phyloP scores from a whole-genome alignment of 108 stramenopile genomes.

The Skeletonema grethae region DNA sequence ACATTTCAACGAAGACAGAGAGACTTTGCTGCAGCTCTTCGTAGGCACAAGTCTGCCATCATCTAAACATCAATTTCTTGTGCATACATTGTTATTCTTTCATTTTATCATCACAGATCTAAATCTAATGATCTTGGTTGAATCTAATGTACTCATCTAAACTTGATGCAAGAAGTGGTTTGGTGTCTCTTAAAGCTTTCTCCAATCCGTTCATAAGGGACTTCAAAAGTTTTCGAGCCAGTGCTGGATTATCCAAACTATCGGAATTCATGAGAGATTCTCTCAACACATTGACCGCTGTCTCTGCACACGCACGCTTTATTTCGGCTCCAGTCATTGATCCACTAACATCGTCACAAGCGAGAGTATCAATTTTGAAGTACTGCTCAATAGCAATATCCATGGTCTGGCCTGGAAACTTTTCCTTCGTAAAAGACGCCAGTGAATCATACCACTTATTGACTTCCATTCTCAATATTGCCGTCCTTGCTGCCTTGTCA shows the following conservation, averaged over 20 bases:
- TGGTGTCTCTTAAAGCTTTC: constrained; percentile 24
- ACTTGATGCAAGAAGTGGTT: constrained; percentile 50
- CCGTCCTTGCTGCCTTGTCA: constrained; percentile 82
- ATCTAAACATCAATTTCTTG: too few relatives aligned
- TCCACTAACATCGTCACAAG: constrained; percentile 59
- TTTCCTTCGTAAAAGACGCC: background rate
- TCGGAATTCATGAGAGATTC: constrained; percentile 18
- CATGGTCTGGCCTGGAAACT: background rate
- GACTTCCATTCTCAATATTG: constrained; percentile 85
- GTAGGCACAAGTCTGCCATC: too few relatives aligned
- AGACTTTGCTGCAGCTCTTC: too few relatives aligned
- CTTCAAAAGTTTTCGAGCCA: constrained; percentile 21
- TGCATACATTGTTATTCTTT: too few relatives aligned
- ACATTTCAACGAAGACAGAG: too few relatives aligned
- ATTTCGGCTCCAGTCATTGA: constrained; percentile 89
- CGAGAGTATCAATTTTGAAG: constrained; percentile 55
- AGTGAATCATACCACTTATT: constrained; percentile 47
- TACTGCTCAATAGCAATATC: background rate
- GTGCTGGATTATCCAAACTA: constrained; percentile 8
- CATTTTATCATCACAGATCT: too few relatives aligned
- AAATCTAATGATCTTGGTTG: constrained; percentile 21
- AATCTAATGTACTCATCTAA: constrained; percentile 54
- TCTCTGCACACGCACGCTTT: constrained; percentile 77
- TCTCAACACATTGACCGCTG: constrained; percentile 60
- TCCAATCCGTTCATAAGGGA: constrained; percentile 25